Evolutionary conservation across 208 protist species (phyloP), one percentile per base, ranked within the genome.

Genomic region (Strigomonas galati): DNA sequence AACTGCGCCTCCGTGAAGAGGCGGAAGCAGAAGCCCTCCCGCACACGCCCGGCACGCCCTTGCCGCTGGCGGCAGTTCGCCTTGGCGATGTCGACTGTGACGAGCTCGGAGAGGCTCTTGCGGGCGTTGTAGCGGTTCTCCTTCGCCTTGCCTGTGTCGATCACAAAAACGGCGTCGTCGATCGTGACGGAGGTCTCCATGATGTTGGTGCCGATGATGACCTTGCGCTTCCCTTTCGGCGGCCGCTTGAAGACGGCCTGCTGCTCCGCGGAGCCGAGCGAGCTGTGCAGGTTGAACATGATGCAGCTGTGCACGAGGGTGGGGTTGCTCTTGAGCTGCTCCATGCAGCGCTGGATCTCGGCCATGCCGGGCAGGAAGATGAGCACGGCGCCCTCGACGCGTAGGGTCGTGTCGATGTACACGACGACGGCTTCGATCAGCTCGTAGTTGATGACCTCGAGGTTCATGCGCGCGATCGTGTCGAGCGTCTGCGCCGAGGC

Each of bases 111-210:
- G 23, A 97, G 69, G 66, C 86, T 86, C 65, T 87, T 89, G 27
- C 71, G 69, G 0, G 91, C 82, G 62, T 96, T 87, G 75, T 97
- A 97, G 62, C 87, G 85, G 76, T 92, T 98, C 75, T 99, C 93
- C 78, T 99, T 99, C 1, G 85, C 76, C 59, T 96, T 92, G 52
- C 98, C 98, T 31, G 83, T 94, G 82, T 99, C 98, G 31, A 99
- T 97, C 0, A 99, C 98, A 32, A 94, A 97, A 23, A 97, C 92
- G 31, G 90, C 91, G 78, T 99, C 98, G 61, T 98, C 96, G 68
- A 99, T 98, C 30, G 98, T 99, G 58, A 99, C 92, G 46, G 92
- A 98, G 0, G 98, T 99, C 68, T 99, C 97, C 71, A 98, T 98
- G 67, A 99, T 99, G 80, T 99, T 99, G 6, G 98, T 99, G 37